Evolutionary conservation across 2,329 filamentous ascomycete genomes (phyloP), one percentile per base, ranked within the genome.

Genomic region (Lasiodiplodia theobromae): DNA sequence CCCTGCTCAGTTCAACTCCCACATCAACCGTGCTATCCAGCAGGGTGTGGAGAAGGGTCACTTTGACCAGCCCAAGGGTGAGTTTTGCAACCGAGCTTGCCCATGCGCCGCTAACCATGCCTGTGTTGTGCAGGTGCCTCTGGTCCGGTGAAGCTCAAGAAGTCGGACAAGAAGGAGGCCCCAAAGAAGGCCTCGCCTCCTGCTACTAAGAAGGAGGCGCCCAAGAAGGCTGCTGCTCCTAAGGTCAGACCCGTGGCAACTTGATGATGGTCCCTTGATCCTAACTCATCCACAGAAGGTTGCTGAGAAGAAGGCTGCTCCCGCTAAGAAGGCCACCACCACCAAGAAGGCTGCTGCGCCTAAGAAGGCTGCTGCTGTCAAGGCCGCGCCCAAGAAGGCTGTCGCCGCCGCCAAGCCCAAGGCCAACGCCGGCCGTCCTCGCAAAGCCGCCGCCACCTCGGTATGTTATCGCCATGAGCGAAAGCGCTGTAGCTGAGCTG

Each of bases 61-160:
- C 76, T 97, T 97, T 79, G 87, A 90, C 77, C 93, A 95, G 81
- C 94, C 94, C 77, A 97, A 97, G 89, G 94, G 93, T 93, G 87
- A 74, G 88, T 85, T 25, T 52, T 51, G 28, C 38, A 18, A 11
- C n/a, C 62, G 16, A 7, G 64, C 44, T 38, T 62, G 52, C 63
- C 53, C 4, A 64, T 11, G 11, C n/a, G n/a, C 40, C 18, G 51
- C 63, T 66, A 34, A 66, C 25, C 49, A 12, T 28, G 11, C 16
- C n/a, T 21, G 12, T 47, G 66, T 69, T 64, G 28, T 5, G 28
- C 69, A 94, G 91, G 92, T 76, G 87, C 93, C 70, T 97, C 94
- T 72, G 94, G 94, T 70, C 92, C 93, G 73, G 93, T 96, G 82
- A 97, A 97, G 91, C 90, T 97, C 70, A 91, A 91, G 70, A 95